Base-by-base conservation (phyloP, 2,329 filamentous ascomycete genomes). In the Fusarium longipes region DNA sequence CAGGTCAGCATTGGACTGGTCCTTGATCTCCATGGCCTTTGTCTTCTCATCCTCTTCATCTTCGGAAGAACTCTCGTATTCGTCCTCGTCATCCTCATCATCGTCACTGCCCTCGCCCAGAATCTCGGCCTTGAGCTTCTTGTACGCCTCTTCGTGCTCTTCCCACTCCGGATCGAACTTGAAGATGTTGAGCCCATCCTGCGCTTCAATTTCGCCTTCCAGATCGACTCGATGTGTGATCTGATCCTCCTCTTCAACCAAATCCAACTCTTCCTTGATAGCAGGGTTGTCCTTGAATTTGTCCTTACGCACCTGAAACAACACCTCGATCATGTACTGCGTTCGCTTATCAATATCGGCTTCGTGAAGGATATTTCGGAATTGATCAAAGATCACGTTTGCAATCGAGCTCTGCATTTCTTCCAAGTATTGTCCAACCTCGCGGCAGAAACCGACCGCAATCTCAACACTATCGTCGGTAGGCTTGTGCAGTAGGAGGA, bases 291-390 rank as follows among this genome's bases (percentile, higher is more conserved):
- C 93, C 82, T 97, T 97, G 84, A 97, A 99, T 73, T 91, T 91
- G 80, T 98, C 95, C 80, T 97, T 97, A 67, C 96, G 88, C 56
- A 97, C 91, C 81, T 99, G 94, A 77, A 99, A 99, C 40, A 99
- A 82, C 8, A 98, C 96, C 78, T 99, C 96, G 57, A 99, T 95
- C 92, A 97, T 97, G 80, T 98, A 99, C 80, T 99, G 96, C n/a
- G 95, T 94, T 68, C 96, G 87, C 84, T 97, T 97, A 76, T 98
- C 95, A 77, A 99, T 97, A 75, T 96, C 94, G 42, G 93, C 93
- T 78, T 99, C 96, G 81, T 99, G 95, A 10, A 99, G 83, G 67
- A 98, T 97, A 72, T 91, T 95, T 72, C 96, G 85, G 82, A 99
- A 97, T 78, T 97, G 94, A 75, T 99, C 96, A 75, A 97, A 99